Conservation (phyloP, 108 stramenopile genomes). For the Skeletonema menzelii region DNA sequence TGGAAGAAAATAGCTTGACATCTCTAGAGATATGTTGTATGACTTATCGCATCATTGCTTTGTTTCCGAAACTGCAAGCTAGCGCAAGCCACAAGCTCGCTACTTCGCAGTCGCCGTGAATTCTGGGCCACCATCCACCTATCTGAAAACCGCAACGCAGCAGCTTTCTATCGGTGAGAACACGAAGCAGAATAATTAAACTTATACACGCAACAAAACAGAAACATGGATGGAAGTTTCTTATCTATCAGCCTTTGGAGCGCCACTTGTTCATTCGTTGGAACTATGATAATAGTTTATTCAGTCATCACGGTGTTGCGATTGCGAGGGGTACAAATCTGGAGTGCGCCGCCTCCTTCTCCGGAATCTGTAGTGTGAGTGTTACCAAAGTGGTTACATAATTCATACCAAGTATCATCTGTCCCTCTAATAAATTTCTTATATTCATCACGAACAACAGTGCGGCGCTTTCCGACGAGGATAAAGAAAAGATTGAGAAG, state of each 20-base stretch:
- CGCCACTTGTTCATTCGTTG: neutral
- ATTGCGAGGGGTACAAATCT: neutral
- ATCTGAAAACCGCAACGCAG: neutral
- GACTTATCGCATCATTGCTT: no score
- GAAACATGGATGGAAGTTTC: neutral
- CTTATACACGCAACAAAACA: neutral
- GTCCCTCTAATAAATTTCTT: neutral
- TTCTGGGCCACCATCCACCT: neutral
- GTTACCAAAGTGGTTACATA: neutral
- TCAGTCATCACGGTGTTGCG: neutral
- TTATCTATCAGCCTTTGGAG: neutral
- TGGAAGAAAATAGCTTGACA: no score
- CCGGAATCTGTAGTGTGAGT: neutral
- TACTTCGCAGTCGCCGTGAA: no score
- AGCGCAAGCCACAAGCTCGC: no score
- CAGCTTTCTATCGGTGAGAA: neutral
- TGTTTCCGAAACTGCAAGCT: no score
- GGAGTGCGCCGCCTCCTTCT: neutral
- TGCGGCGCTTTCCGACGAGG: neutral
- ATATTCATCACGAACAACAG: neutral
- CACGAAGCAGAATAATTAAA: neutral
- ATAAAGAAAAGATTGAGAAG: constrained; percentile 3
- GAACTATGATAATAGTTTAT: neutral
- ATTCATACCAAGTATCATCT: neutral
- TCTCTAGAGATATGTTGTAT: no score